Evolutionary conservation across 1,284 basidiomycete species (phyloP).

Genomic region (Rhodotorula mucilaginosa): DNA sequence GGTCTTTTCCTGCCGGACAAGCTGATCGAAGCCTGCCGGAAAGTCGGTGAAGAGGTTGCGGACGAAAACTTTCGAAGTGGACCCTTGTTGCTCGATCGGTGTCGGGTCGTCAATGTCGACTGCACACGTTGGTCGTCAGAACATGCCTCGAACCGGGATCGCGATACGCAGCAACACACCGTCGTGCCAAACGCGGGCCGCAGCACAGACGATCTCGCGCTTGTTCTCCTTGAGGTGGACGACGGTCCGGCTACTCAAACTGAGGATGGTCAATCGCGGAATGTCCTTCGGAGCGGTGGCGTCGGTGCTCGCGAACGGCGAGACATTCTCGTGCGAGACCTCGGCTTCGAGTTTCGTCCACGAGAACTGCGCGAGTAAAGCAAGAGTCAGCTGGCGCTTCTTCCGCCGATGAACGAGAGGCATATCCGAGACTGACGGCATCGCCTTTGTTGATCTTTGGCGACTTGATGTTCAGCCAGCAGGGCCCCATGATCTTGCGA

Average conservation of each 20-base stretch:
- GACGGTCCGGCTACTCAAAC: constrained; percentile 82
- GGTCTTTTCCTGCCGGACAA: constrained; percentile 30
- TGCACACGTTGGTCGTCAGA: constrained; percentile 47
- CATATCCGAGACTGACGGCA: constrained; percentile 19
- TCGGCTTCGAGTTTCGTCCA: constrained; percentile 95
- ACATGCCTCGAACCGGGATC: not conserved
- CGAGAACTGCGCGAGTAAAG: constrained; percentile 61
- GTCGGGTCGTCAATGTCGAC: constrained; percentile 84
- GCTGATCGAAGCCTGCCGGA: constrained; percentile 66
- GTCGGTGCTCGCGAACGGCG: constrained; percentile 74
- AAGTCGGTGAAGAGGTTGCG: constrained; percentile 62
- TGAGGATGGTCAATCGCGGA: constrained; percentile 89
- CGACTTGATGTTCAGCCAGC: constrained; percentile 86
- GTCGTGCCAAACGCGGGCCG: constrained; percentile 82
- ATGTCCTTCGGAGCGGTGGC: constrained; percentile 69
- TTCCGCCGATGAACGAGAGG: not conserved
- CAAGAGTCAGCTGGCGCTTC: not conserved
- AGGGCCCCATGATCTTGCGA: constrained; percentile 97
- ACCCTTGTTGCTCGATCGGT: constrained; percentile 79
- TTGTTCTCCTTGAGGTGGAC: constrained; percentile 93
- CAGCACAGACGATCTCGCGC: constrained; percentile 84
- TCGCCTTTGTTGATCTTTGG: constrained; percentile 65
- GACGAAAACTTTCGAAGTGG: constrained; percentile 82
- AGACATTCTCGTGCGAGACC: constrained; percentile 73
- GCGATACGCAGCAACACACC: constrained; percentile 55